These are phyloP conservation scores for Thermomucor indicae-seudaticae DNA, from an alignment of 371 early-diverging fungal genomes.

Conservation along the genomic window DNA sequence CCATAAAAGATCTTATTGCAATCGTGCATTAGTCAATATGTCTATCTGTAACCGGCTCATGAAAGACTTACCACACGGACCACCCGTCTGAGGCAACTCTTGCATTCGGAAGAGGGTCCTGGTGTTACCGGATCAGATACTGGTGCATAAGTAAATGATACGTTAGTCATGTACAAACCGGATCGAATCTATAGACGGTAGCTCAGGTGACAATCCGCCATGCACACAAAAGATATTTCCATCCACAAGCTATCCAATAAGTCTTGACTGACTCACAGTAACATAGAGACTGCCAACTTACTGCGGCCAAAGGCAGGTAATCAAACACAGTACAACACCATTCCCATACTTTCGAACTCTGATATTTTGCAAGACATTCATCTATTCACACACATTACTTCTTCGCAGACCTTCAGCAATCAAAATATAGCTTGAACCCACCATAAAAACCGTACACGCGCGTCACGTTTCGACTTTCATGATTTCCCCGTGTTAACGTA, in stretches of 20 bases:
- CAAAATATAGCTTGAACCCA: constrained; percentile 8
- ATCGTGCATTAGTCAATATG: background rate
- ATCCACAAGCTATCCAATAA: constrained; percentile 22
- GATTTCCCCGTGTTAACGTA: constrained; percentile 97
- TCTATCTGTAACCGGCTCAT: background rate
- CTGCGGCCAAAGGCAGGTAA: constrained; percentile 95
- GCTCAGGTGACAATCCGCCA: constrained; percentile 96
- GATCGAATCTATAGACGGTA: constrained; percentile 55
- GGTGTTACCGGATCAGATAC: background rate
- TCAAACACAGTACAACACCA: constrained; percentile 99
- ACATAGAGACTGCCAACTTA: constrained; percentile 28
- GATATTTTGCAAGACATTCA: constrained; percentile 92
- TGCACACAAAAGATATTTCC: constrained; percentile 90
- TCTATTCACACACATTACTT: constrained; percentile 13
- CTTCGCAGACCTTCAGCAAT: background rate
- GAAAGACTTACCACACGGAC: constrained; percentile 35
- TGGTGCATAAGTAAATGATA: background rate
- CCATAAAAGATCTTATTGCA: constrained; percentile 85
- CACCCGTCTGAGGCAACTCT: constrained; percentile 46
- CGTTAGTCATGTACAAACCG: constrained; percentile 21
- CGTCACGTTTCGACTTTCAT: constrained; percentile 98
- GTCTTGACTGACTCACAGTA: background rate
- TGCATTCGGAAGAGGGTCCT: constrained; percentile 49
- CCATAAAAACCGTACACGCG: constrained; percentile 99
- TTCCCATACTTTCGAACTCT: constrained; percentile 98